These are phyloP conservation scores for barley (Hordeum vulgare) DNA, from an alignment of 176 grass and related monocot species.

Conservation along the genomic window DNA sequence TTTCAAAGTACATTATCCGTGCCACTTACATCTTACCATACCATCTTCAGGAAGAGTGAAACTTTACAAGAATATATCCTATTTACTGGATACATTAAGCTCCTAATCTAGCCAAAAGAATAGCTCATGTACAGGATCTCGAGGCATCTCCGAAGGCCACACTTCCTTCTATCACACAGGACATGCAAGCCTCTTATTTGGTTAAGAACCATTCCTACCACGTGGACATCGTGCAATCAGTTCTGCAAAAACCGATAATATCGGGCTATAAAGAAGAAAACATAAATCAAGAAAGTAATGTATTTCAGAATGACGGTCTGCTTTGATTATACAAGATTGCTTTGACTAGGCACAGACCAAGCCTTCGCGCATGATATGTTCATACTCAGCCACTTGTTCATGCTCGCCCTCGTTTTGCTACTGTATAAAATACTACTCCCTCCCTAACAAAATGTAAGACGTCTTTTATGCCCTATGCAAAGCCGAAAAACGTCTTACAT, in stretches of 20 bases:
- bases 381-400: not conserved
- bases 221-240: not conserved
- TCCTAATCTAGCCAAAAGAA: slow-evolving; percentile 32
- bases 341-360: not conserved
- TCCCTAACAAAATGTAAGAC: too few species aligned
- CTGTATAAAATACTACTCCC: too few species aligned
- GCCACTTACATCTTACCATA: not conserved
- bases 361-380: not conserved
- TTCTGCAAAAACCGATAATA: not conserved
- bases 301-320: not conserved
- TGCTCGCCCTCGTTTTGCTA: not conserved
- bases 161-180: not conserved
- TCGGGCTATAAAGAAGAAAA: not conserved
- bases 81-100: slow-evolving; percentile 21
- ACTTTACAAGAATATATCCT: slow-evolving; percentile 25
- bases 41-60: not conserved
- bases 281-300: not conserved
- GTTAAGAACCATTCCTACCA: slow-evolving; percentile 8
- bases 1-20: not conserved
- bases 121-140: slow-evolving; percentile 15
- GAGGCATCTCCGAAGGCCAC: slow-evolving; percentile 7
- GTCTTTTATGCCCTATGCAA: too few species aligned
- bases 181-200: slow-evolving; percentile 29
- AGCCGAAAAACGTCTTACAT: too few species aligned
- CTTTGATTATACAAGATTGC: not conserved